phyloP scores from a whole-genome alignment of 768 basidiomycete species.

The Cyclocybe aegerita region DNA sequence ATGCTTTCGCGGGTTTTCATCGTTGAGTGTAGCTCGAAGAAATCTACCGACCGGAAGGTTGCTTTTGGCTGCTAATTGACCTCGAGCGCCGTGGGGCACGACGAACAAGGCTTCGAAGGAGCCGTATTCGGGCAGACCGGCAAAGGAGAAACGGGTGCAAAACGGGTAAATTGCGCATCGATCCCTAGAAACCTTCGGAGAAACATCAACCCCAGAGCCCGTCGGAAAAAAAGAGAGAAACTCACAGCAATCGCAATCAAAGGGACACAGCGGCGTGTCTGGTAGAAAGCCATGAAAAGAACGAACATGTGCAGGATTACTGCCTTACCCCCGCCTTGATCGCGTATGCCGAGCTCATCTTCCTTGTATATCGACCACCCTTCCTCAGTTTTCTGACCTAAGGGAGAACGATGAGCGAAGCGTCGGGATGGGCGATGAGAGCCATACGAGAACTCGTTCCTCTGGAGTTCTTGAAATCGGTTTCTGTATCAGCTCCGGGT shows the following conservation, averaged over 20 bases:
- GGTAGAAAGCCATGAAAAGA: slow-evolving; percentile 23
- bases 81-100: slow-evolving; percentile 27
- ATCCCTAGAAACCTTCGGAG: slow-evolving; percentile 20
- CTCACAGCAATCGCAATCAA: slow-evolving; percentile 89
- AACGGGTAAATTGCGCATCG: slow-evolving; percentile 7
- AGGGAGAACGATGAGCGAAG: slow-evolving; percentile 1
- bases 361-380: slow-evolving; percentile 81
- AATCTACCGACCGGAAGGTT: slow-evolving; percentile 19
- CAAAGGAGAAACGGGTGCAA: neutral
- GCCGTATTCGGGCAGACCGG: slow-evolving; percentile 18
- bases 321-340: slow-evolving; percentile 69
- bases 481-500: slow-evolving; percentile 8
- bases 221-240: slow-evolving; percentile 1
- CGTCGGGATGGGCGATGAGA: slow-evolving; percentile 4
- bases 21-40: slow-evolving; percentile 3
- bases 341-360: slow-evolving; percentile 72
- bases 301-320: slow-evolving; percentile 5
- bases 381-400: slow-evolving; percentile 78
- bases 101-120: slow-evolving; percentile 44
- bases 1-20: no score
- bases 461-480: slow-evolving; percentile 68
- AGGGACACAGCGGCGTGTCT: slow-evolving; percentile 86
- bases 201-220: neutral
- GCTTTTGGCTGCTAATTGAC: slow-evolving; percentile 37
- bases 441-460: slow-evolving; percentile 68